A percentile compares a stretch with the other conserved stretches of the same genome.
Evolutionary conservation across 495 filamentous ascomycete genomes (phyloP).

Genomic region (Aspergillus asperescens): DNA sequence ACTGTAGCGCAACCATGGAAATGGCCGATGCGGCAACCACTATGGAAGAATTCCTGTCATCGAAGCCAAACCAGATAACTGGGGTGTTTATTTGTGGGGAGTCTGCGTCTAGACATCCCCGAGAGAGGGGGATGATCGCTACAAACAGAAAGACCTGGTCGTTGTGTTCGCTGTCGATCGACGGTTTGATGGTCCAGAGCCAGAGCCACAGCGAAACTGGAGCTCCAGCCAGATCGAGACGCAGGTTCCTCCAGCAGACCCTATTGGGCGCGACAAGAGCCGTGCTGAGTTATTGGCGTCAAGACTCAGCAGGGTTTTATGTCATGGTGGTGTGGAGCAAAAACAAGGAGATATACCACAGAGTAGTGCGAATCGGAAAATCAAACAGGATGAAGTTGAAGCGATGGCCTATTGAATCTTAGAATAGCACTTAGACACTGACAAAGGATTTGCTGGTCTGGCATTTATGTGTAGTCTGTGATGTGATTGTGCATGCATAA

Average conservation of each 20-base stretch:
- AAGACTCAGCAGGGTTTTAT: slow-evolving; percentile 5
- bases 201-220: slow-evolving; percentile 9
- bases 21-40: slow-evolving; percentile 5
- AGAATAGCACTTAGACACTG: not conserved
- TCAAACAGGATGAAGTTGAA: not conserved
- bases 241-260: slow-evolving; percentile 4
- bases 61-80: not conserved
- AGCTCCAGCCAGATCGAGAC: not conserved
- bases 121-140: not conserved
- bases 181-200: slow-evolving; percentile 14
- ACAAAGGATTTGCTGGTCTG: slow-evolving; percentile 1
- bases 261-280: slow-evolving; percentile 16
- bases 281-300: slow-evolving; percentile 16
- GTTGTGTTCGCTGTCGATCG: not conserved
- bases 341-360: slow-evolving; percentile 1
- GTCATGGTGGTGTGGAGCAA: slow-evolving; percentile 5
- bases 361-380: not conserved
- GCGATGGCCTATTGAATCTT: not conserved
- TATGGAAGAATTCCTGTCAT: not conserved
- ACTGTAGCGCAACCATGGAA: slow-evolving; percentile 20
- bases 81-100: not conserved
- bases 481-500: not conserved
- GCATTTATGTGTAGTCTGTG: not conserved
- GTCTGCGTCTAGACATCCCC: slow-evolving; percentile 1
- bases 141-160: not conserved